Evolutionary conservation across 2,329 filamentous ascomycete species (phyloP).

Genomic region (Fusarium poae): DNA sequence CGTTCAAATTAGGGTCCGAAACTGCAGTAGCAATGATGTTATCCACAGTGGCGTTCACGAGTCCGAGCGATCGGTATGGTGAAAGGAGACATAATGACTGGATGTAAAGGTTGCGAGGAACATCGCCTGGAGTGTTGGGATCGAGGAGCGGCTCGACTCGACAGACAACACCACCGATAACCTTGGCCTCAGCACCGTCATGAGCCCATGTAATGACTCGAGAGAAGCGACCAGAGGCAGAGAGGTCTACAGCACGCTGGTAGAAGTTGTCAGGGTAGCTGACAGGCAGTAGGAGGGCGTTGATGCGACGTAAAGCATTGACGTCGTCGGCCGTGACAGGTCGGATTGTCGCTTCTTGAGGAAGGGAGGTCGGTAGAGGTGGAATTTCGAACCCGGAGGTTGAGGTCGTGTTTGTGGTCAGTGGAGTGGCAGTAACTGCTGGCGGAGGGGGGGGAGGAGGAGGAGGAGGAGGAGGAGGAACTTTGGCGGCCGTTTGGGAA

Average conservation of each 20-base stretch:
- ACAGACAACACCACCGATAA: slow-evolving; percentile 73
- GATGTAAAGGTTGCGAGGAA: slow-evolving; percentile 69
- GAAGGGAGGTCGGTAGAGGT: slow-evolving; percentile 53
- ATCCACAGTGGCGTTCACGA: slow-evolving; percentile 69
- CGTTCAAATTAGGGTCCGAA: slow-evolving; percentile 54
- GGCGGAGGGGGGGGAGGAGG: slow-evolving; percentile 35
- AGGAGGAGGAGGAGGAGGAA: slow-evolving; percentile 6
- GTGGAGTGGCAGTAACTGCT: slow-evolving; percentile 11
- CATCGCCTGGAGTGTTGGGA: slow-evolving; percentile 24
- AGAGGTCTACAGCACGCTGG: slow-evolving; percentile 64
- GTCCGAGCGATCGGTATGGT: slow-evolving; percentile 71
- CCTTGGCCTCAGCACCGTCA: slow-evolving; percentile 58
- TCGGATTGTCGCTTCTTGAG: slow-evolving; percentile 66
- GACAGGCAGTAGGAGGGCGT: slow-evolving; percentile 73
- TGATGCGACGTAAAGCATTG: slow-evolving; percentile 72
- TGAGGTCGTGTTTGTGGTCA: slow-evolving; percentile 6
- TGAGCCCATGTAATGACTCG: slow-evolving; percentile 71
- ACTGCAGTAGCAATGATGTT: slow-evolving; percentile 60
- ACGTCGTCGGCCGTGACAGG: slow-evolving; percentile 65
- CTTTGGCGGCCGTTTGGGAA: slow-evolving; percentile 39
- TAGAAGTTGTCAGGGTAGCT: slow-evolving; percentile 75
- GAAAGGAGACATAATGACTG: slow-evolving; percentile 73
- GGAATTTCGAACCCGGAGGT: slow-evolving; percentile 43
- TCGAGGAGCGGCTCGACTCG: slow-evolving; percentile 63
- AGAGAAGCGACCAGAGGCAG: slow-evolving; percentile 66